These are phyloP conservation scores for Coniochaeta ligniaria DNA, from an alignment of 2,329 filamentous ascomycete species.

Conservation along the genomic window DNA sequence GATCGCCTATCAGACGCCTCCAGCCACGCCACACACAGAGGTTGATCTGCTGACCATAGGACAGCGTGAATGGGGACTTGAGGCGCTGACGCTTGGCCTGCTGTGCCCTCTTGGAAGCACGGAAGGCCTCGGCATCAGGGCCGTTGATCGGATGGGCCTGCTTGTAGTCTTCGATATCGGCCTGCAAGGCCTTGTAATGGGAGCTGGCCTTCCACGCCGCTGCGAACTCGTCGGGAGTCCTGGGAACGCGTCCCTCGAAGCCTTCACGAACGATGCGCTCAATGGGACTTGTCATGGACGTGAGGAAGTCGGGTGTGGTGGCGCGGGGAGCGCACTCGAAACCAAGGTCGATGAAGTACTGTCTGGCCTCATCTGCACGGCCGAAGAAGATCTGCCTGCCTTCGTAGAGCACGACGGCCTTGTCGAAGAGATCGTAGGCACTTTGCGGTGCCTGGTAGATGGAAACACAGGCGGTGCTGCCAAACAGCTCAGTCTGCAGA, in stretches of 20 bases:
- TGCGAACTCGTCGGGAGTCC: slow-evolving; percentile 56
- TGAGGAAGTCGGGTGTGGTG: slow-evolving; percentile 66
- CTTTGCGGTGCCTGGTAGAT: slow-evolving; percentile 65
- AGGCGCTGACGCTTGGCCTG: slow-evolving; percentile 53
- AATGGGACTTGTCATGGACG: slow-evolving; percentile 56
- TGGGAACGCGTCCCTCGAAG: slow-evolving; percentile 48
- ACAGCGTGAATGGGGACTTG: slow-evolving; percentile 77
- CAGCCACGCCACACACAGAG: slow-evolving; percentile 80
- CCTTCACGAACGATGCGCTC: slow-evolving; percentile 50
- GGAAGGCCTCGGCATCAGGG: slow-evolving; percentile 49
- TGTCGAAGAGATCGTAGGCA: slow-evolving; percentile 59
- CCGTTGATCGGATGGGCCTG: slow-evolving; percentile 43
- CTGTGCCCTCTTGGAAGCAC: slow-evolving; percentile 43
- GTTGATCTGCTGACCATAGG: slow-evolving; percentile 64
- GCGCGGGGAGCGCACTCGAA: slow-evolving; percentile 60
- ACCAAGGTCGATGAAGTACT: slow-evolving; percentile 61
- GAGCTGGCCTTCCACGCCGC: slow-evolving; percentile 48
- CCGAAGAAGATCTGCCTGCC: slow-evolving; percentile 59
- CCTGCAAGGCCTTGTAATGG: slow-evolving; percentile 42
- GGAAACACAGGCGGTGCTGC: slow-evolving; percentile 59
- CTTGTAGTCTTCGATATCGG: slow-evolving; percentile 51
- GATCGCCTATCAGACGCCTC: slow-evolving; percentile 68
- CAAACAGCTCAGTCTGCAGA: slow-evolving; percentile 59
- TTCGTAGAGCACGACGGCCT: slow-evolving; percentile 51
- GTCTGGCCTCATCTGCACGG: slow-evolving; percentile 47